phyloP scores from a whole-genome alignment of 1,284 basidiomycete species.

The Ceratobasidium sp. region DNA sequence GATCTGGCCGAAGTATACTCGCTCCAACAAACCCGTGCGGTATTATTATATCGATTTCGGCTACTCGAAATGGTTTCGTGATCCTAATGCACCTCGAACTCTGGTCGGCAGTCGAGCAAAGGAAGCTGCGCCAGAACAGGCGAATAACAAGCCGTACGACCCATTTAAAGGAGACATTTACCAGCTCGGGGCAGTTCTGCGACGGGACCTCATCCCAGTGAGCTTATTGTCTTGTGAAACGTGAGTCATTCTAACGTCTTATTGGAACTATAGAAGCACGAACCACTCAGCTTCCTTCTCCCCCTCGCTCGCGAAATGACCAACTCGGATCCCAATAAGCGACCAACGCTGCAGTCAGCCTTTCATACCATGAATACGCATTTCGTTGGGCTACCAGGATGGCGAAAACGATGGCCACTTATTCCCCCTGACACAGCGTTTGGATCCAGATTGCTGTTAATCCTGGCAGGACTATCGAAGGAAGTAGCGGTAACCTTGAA shows the following conservation, averaged over 20 bases:
- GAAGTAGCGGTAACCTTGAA: background rate
- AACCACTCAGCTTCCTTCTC: background rate
- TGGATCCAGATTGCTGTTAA: background rate
- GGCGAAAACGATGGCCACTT: background rate
- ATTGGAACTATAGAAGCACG: background rate
- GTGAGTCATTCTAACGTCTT: background rate
- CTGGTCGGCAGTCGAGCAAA: background rate
- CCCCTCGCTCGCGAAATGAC: slow-evolving; percentile 21
- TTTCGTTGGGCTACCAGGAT: background rate
- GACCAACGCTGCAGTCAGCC: background rate
- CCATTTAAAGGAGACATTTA: slow-evolving; percentile 26
- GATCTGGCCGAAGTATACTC: background rate
- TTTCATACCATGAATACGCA: background rate
- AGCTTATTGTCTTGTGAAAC: background rate
- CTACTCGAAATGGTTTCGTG: slow-evolving; percentile 21
- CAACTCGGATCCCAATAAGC: background rate
- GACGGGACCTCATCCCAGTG: slow-evolving; percentile 27
- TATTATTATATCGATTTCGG: slow-evolving; percentile 40
- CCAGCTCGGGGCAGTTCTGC: slow-evolving; percentile 11
- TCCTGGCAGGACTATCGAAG: background rate
- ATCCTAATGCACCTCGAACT: background rate
- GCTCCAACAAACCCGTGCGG: slow-evolving; percentile 1
- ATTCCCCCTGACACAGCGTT: background rate
- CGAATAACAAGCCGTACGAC: background rate
- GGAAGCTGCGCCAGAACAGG: slow-evolving; percentile 17